A percentile compares a stretch with the other conserved stretches of the same genome.
These are phyloP conservation scores for Globisporangium perplexum DNA, from an alignment of 352 stramenopile genomes.

Conservation along the genomic window DNA sequence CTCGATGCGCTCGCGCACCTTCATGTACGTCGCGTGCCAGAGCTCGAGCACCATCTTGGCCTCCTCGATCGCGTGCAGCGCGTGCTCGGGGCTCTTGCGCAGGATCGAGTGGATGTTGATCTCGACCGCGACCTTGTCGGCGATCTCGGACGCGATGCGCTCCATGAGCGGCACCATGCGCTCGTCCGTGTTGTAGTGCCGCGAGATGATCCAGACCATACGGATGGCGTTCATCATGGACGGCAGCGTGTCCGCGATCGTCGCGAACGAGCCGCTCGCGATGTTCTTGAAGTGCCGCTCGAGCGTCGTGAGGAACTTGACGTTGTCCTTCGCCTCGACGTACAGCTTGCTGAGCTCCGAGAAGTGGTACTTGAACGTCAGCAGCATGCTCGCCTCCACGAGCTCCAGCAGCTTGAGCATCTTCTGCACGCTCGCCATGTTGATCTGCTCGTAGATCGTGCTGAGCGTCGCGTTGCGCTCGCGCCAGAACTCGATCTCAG, in stretches of 20 bases:
- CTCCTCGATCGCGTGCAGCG: constrained; percentile 83
- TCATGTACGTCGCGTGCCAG: constrained; percentile 95
- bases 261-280: constrained; percentile 81
- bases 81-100: constrained; percentile 63
- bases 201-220: constrained; percentile 97
- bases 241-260: constrained; percentile 91
- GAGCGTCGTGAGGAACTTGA: constrained; percentile 95
- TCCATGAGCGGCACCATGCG: constrained; percentile 96
- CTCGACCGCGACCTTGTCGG: constrained; percentile 88
- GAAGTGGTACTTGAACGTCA: constrained; percentile 94
- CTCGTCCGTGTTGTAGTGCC: constrained; percentile 97
- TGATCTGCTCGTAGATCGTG: constrained; percentile 95
- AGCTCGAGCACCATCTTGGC: constrained; percentile 90
- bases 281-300: constrained; percentile 97
- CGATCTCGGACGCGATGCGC: constrained; percentile 92
- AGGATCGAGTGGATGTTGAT: constrained; percentile 92
- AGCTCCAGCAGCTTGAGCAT: constrained; percentile 93
- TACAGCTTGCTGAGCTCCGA: constrained; percentile 93
- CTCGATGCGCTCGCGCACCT: constrained; percentile 92
- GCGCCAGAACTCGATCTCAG: constrained; percentile 96
- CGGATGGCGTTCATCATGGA: constrained; percentile 96
- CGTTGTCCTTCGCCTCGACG: constrained; percentile 94
- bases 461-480: constrained; percentile 92
- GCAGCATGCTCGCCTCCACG: constrained; percentile 87
- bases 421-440: constrained; percentile 92